A percentile compares a stretch with the other conserved stretches of the same genome.
Conservation (phyloP, 2,329 filamentous ascomycete genomes). For the Sarocladium strictum region DNA sequence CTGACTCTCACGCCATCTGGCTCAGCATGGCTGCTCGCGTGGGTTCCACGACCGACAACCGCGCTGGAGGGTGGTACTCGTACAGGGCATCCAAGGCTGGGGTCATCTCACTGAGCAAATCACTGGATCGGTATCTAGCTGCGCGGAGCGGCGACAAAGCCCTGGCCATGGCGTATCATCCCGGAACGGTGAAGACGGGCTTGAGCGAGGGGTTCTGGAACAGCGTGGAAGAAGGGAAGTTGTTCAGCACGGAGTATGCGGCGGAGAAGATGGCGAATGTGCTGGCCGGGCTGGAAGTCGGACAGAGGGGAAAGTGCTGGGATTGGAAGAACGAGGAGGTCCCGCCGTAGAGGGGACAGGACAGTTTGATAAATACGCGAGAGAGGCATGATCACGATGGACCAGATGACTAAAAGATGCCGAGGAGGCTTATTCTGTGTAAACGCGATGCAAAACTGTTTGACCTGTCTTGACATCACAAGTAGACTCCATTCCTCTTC, state of each 20-base stretch:
- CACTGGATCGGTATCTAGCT: constrained; percentile 61
- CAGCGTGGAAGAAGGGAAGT: constrained; percentile 50
- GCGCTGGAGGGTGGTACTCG: constrained; percentile 72
- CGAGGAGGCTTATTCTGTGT: no score
- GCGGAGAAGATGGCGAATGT: constrained; percentile 60
- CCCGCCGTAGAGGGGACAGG: constrained; percentile 35
- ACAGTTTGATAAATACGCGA: neutral
- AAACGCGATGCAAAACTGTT: neutral
- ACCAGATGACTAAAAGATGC: no score
- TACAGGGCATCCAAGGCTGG: constrained; percentile 73
- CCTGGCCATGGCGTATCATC: constrained; percentile 66
- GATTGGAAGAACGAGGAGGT: constrained; percentile 65
- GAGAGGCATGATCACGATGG: neutral
- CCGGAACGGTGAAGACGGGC: constrained; percentile 73
- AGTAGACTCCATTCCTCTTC: neutral
- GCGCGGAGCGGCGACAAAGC: constrained; percentile 54
- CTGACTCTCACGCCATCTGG: constrained; percentile 52
- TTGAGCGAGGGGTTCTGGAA: constrained; percentile 69
- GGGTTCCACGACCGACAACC: constrained; percentile 67
- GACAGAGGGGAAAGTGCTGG: constrained; percentile 58
- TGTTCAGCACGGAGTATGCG: constrained; percentile 62
- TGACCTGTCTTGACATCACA: neutral
- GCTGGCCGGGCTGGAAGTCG: constrained; percentile 39
- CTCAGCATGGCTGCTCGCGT: constrained; percentile 75
- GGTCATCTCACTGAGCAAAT: constrained; percentile 65